Percentiles rank a stretch among this genome's conserved stretches.
Evolutionary conservation across 805 yeast species (phyloP).

Genomic region (Brettanomyces sp.): DNA sequence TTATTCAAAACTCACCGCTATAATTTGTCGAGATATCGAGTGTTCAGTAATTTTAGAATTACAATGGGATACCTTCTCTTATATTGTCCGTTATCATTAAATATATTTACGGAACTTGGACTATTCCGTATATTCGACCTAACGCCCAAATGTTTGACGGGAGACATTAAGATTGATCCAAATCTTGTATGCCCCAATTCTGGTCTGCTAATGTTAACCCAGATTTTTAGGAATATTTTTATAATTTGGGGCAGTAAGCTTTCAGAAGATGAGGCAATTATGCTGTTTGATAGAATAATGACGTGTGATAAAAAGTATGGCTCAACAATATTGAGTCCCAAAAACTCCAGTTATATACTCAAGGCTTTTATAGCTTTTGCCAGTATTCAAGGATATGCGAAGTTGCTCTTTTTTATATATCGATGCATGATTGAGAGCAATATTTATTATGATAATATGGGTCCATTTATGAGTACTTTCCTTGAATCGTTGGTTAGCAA

Average conservation of each 20-base stretch:
- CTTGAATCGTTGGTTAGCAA: background rate
- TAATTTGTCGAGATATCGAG: no score
- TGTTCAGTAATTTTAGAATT: no score
- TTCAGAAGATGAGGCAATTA: background rate
- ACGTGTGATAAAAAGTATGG: background rate
- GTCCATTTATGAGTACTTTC: background rate
- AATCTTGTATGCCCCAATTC: no score
- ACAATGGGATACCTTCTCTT: background rate
- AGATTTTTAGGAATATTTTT: background rate
- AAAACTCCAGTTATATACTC: background rate
- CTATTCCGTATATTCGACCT: background rate
- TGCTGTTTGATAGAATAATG: background rate
- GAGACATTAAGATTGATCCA: no score
- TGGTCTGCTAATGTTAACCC: background rate
- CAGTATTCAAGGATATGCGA: background rate
- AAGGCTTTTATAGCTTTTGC: constrained; percentile 1
- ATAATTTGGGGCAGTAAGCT: background rate
- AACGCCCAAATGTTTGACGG: no score
- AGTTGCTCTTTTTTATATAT: background rate
- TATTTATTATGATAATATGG: background rate
- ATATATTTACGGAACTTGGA: background rate
- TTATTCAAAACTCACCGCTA: no score
- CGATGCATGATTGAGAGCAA: background rate
- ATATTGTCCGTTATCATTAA: background rate
- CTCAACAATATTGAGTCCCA: background rate